Evolutionary conservation across 345 rosid species (phyloP).

Genomic region (Eucalyptus viminalis): DNA sequence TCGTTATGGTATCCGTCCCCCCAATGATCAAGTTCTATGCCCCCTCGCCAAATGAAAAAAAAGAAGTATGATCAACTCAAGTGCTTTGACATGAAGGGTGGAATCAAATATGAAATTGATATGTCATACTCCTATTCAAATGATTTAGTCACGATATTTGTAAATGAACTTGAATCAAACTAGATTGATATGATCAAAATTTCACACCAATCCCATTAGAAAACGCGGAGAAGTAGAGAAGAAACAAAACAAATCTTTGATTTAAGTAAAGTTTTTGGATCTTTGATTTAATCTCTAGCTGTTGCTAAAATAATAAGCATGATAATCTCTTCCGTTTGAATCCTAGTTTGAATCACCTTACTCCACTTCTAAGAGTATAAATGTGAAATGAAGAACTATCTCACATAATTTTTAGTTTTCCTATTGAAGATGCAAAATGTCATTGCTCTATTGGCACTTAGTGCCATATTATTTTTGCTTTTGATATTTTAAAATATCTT

Average conservation of each 20-base stretch:
- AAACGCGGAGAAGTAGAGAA: neutral
- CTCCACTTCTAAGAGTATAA: neutral
- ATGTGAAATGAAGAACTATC: neutral
- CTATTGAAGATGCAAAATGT: neutral
- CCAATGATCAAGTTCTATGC: constrained; percentile 5
- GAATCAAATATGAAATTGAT: neutral
- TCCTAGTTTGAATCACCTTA: neutral
- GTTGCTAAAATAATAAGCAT: neutral
- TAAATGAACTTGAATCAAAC: neutral
- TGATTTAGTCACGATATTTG: neutral
- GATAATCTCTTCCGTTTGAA: neutral
- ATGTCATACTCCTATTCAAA: neutral
- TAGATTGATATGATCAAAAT: neutral
- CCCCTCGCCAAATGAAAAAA: accelerated
- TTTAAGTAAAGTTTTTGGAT: neutral
- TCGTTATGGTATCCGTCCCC: constrained; percentile 13
- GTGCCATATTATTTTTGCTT: neutral
- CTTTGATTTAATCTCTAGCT: neutral
- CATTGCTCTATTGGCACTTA: neutral
- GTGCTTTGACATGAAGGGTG: neutral
- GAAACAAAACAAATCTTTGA: neutral
- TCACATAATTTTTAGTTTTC: neutral
- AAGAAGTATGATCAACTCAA: neutral
- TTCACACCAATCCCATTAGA: neutral
- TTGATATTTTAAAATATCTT: neutral